Evolutionary conservation across 768 basidiomycete genomes (phyloP), one percentile per base, ranked within the genome.

Genomic region (Amanita fuliginea): DNA sequence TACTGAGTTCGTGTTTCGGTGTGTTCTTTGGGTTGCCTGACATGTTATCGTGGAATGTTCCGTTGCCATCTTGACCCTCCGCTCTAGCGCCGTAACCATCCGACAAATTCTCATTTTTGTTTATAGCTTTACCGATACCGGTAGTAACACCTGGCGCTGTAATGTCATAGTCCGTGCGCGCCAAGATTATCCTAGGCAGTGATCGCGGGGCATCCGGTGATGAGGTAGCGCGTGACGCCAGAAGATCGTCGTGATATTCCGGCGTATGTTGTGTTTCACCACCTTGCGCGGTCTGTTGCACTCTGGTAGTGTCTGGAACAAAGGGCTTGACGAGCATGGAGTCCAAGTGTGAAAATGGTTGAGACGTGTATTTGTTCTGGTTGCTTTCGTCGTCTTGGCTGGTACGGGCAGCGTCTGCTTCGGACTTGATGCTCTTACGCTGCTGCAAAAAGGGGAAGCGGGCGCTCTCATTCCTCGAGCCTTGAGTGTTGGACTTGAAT

Each of bases 361-460:
- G 72, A 9, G 72, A 72, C 70, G 72, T 72, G 59, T 67, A 74
- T 6, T 42, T 49, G 32, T 18, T 14, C 21, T 19, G 18, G 49
- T 21, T 34, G 21, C 30, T 14, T 32, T 35, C 16, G 33, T 42
- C 40, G 39, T 34, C 32, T 14, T 19, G 21, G 14, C 41, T 28
- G 11, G 39, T 24, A 4, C 16, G 24, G 14, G 39, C 8, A 14
- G 9, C 13, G 4, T 22, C 41, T 5, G 39, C 47, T 24, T 36
- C 49, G 2, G 41, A 35, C 18, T 42, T 50, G 3, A 34, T 14
- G n/a, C 24, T 34, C 26, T 13, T 33, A 32, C 26, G 41, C 22
- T 47, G 52, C 13, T 44, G 42, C 6, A 41, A 33, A 42, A 35
- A 47, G n/a, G 41, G 43, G n/a, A 45, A 30, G 55, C 34, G 51